Conservation (phyloP, 495 filamentous ascomycete genomes). For the Penicillium steckii region DNA sequence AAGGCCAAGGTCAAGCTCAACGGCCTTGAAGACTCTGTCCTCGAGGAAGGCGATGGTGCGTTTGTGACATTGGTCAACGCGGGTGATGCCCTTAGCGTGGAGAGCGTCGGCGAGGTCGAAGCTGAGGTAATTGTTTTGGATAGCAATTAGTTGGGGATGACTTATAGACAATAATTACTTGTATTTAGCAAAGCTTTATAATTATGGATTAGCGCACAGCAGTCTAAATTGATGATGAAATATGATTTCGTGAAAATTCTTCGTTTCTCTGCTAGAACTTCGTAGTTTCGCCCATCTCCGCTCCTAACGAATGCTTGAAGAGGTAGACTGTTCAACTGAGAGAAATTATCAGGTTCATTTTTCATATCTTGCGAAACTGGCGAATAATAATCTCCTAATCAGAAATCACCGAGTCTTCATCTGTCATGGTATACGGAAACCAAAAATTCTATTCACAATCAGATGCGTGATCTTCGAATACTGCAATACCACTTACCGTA, state of each 20-base stretch:
- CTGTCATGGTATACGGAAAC: neutral
- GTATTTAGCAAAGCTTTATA: too few relatives aligned
- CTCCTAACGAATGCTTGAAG: too few relatives aligned
- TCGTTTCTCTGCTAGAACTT: too few relatives aligned
- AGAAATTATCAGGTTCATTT: too few relatives aligned
- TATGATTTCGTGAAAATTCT: too few relatives aligned
- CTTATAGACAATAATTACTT: neutral
- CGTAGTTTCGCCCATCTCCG: too few relatives aligned
- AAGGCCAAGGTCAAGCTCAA: constrained; percentile 63
- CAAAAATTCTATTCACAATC: neutral
- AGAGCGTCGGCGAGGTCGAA: constrained; percentile 64
- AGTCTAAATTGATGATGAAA: too few relatives aligned
- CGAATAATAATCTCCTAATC: too few relatives aligned
- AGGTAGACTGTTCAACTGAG: too few relatives aligned
- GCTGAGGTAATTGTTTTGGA: constrained; percentile 69
- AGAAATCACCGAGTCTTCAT: neutral
- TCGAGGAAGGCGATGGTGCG: constrained; percentile 73
- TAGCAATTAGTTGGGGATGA: constrained; percentile 25
- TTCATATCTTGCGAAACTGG: too few relatives aligned
- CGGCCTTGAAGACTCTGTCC: constrained; percentile 57
- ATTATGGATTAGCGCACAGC: too few relatives aligned
- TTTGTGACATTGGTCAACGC: constrained; percentile 57
- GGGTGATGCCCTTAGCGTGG: constrained; percentile 58
- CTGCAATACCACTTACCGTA: neutral
- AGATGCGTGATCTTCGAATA: neutral